Evolutionary conservation across 345 rosid species (phyloP), one percentile per base, ranked within the genome.

Genomic region (Carallia brachiata): DNA sequence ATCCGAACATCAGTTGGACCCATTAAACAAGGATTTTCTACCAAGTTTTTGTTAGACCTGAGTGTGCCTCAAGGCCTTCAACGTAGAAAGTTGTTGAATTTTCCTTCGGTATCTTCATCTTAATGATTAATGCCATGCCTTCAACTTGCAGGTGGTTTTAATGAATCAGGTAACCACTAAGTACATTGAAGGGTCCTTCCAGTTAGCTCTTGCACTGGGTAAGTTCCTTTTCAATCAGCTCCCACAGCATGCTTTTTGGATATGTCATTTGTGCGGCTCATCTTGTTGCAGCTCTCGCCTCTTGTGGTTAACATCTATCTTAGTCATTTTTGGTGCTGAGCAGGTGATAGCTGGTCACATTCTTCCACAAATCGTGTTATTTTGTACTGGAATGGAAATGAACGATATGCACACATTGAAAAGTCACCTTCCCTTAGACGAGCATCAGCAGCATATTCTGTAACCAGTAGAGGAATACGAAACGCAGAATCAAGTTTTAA

Each of bases 301-400:
- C 15, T 3, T 3, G 28, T 55, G 60, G 60, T 23, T 27, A 55
- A 23, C 31, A 1, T 5, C 32, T 9, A 7, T 9, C 60, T 55
- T 23, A 30, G 28, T 9, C 18, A 23, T 18, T 52, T 62, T 62
- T 66, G 34, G 52, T 65, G 7, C 36, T 70, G 75, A 57, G 68
- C 77, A 94, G 97, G 98, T 28, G 98, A 95, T 75, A 89, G 97
- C 83, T 93, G 98, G 98, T 91, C 98, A 44, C 95, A 91, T 77
- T 87, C 87, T 3, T 93, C 93, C 84, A 91, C 98, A 12, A 89
- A 88, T 78, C 82, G 98, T 75, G 66, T 91, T 53, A 87, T 91
- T 80, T 65, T 95, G 64, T 87, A 89, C 76, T 95, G 99, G 97
- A 88, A 90, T 57, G 90, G 88, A 57, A 84, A 92, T 62, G 92